Conservation (phyloP, 352 stramenopile species). For the Stephanocyclus meneghinianus region DNA sequence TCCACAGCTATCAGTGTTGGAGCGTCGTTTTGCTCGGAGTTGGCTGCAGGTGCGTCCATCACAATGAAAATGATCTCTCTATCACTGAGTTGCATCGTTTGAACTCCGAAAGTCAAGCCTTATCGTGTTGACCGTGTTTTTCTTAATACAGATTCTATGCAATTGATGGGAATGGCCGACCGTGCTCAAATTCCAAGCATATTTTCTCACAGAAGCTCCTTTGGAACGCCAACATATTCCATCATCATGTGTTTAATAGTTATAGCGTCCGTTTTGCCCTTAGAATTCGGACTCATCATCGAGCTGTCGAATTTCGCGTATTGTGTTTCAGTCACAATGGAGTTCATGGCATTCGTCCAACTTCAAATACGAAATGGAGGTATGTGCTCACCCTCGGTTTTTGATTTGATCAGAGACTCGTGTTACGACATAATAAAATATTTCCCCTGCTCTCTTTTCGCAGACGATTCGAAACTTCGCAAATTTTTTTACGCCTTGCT, state of each 20-base stretch:
- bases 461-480: constrained; percentile 4
- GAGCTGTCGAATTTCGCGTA: constrained; percentile 89
- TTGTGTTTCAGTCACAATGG: constrained; percentile 83
- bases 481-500: constrained; percentile 10
- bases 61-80: background rate
- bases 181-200: constrained; percentile 80
- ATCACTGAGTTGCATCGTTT: background rate
- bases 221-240: constrained; percentile 79
- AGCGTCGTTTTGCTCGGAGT: constrained; percentile 86
- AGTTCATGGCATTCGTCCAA: constrained; percentile 85
- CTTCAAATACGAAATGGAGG: constrained; percentile 82
- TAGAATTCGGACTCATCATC: constrained; percentile 76
- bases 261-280: constrained; percentile 86
- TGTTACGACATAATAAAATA: background rate
- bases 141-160: constrained; percentile 84
- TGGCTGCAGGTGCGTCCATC: constrained; percentile 72
- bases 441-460: background rate
- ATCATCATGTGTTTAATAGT: constrained; percentile 86
- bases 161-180: constrained; percentile 84
- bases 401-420: background rate
- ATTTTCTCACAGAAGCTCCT: constrained; percentile 79
- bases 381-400: constrained; percentile 67
- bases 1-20: constrained; percentile 85
- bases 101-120: background rate
- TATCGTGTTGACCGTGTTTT: background rate